Evolutionary conservation across 1,139 yeast genomes (phyloP), one percentile per base, ranked within the genome.

Genomic region (Geotrichum reessii): DNA sequence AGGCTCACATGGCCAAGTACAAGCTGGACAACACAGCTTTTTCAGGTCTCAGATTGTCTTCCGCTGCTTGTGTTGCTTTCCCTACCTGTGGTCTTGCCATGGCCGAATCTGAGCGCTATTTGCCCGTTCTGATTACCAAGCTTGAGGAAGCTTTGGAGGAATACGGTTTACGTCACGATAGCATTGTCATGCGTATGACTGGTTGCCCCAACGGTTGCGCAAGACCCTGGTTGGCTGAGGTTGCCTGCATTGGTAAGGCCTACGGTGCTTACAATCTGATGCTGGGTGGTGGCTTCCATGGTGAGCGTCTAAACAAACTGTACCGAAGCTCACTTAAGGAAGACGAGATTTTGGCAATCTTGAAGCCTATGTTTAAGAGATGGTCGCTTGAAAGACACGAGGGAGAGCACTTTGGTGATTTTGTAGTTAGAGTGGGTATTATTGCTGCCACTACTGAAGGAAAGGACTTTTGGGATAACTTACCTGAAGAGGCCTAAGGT

Each of bases 141-240:
- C 77, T 93, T 62, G 99, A 93, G 74, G 82, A 78, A 14, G 84
- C 91, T 7, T 79, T 93, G 63, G 98, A 92, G 74, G 96, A 91
- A 68, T 85, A 85, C 65, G 99, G 99, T 6, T 81, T 93, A 67
- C 87, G 97, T 72, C 97, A 91, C 70, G 98, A 93, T 73, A 85
- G 96, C 7, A 82, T 93, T 65, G 96, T 91, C 37, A 88, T 93
- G 96, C 85, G 99, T 77, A 92, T 93, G 97, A 91, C 98, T 50
- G 99, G 99, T 63, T 93, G 99, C 81, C 97, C 98, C 60, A 93
- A 93, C 73, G 99, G 98, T 65, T 93, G 99, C 79, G 93, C 99
- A 28, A 85, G 99, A 74, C 98, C 98, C 24, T 93, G 97, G 97
- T 77, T 93, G 58, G 98, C 97, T 2, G 99, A 93, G 74, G 84